Evolutionary conservation across 345 rosid genomes (phyloP), one percentile per base, ranked within the genome.

Genomic region (Cardiospermum halicacabum): DNA sequence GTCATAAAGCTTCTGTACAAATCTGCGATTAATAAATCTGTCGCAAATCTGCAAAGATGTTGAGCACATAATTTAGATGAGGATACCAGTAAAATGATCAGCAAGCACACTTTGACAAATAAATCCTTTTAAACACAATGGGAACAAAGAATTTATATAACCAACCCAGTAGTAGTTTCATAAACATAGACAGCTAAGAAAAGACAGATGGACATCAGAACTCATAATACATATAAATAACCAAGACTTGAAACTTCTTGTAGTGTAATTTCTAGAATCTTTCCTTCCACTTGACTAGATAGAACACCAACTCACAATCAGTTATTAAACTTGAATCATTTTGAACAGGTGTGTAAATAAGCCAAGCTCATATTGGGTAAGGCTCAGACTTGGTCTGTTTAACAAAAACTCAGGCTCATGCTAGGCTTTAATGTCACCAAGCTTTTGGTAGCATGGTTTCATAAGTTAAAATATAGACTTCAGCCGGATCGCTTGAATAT

Each of bases 11-110:
- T 65, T 74, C 62, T 78, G 82, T 5, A 39, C 45, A 53, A 58
- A 58, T 50, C 63, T 68, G 40, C 82, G 79, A 56, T 62, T 66
- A 34, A 78, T 65, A 56, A 71, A 78, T 71, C 82, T 78, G 64
- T 78, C 82, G 58, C 79, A 68, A 15, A 78, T 53, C 79, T 78
- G 76, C 58, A 69, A 7, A 68, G 48, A 64, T 47, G 43, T 34
- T 63, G 63, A 45, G 58, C 32, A 28, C 12, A 4, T 19, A n/a
- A 47, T 48, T 48, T 48, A 21, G 26, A 31, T 62, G 26, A 47
- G 66, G 18, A 19, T 11, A n/a, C 27, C 47, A 49, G 21, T 7
- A 28, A 18, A 12, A 62, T 13, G 32, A 15, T 62, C 21, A 62
- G 21, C 27, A 48, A 49, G 5, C 16, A 32, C 30, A 30, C 27